phyloP scores from a whole-genome alignment of 78 protist genomes.

The Polysphondylium violaceum region DNA sequence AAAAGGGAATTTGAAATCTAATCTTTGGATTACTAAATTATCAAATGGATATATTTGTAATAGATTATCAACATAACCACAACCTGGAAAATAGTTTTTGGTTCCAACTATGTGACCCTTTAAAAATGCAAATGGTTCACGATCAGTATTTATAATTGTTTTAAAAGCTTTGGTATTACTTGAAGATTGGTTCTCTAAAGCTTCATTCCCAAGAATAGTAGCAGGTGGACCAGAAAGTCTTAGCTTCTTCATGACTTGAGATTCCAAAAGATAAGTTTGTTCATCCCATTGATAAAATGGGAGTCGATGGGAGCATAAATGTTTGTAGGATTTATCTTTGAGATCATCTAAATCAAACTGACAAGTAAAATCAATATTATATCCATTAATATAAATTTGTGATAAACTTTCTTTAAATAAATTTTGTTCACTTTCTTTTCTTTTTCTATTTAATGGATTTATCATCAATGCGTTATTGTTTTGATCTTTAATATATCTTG shows the following conservation, averaged over 20 bases:
- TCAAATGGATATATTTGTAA: not conserved
- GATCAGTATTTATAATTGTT: constrained; percentile 15
- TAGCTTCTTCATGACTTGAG: constrained; percentile 3
- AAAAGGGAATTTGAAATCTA: constrained; percentile 40
- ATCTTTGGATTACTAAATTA: not conserved
- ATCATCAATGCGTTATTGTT: not conserved
- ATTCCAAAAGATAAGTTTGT: not conserved
- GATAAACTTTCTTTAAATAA: not conserved
- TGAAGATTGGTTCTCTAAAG: not conserved
- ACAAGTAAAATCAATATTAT: not conserved
- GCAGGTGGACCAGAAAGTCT: constrained; percentile 30
- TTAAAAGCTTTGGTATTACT: not conserved
- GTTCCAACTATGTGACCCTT: constrained; percentile 48
- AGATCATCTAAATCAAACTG: not conserved
- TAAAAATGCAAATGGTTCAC: constrained; percentile 25
- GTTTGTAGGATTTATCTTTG: not conserved
- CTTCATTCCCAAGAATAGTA: not conserved
- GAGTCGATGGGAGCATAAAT: not conserved
- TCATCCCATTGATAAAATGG: constrained; percentile 48
- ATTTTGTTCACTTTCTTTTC: not conserved
- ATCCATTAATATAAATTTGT: constrained; percentile 15
- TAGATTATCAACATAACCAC: constrained; percentile 41
- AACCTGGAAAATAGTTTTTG: constrained; percentile 35
- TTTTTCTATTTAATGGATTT: constrained; percentile 20
- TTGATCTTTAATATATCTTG: not conserved